These are phyloP conservation scores for Alternaria arborescens DNA, from an alignment of 2,329 filamentous ascomycete species.

Conservation along the genomic window DNA sequence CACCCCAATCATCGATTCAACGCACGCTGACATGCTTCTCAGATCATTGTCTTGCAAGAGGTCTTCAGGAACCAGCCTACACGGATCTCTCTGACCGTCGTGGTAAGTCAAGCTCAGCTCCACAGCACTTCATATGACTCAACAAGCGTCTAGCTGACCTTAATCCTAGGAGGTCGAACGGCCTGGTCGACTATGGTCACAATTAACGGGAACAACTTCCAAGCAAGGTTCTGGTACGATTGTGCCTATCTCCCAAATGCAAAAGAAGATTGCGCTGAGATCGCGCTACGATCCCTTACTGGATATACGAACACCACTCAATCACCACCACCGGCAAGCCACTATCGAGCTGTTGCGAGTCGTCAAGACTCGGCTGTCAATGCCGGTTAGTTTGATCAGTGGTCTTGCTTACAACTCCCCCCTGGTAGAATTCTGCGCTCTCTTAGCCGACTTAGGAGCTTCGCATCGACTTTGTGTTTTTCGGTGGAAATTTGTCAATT, in stretches of 20 bases:
- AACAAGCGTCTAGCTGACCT: conserved; percentile 2
- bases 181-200: conserved; percentile 47
- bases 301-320: conserved; percentile 25
- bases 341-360: conserved; percentile 23
- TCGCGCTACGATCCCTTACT: conserved; percentile 38
- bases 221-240: conserved; percentile 51
- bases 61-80: conserved; percentile 39
- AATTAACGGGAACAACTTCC: conserved; percentile 36
- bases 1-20: neutral
- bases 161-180: conserved; percentile 45
- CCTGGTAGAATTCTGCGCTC: neutral
- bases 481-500: neutral
- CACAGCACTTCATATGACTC: neutral
- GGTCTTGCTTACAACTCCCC: neutral
- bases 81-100: conserved; percentile 51
- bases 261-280: conserved; percentile 49
- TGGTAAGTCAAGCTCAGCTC: conserved; percentile 31
- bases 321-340: conserved; percentile 36
- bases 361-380: conserved; percentile 11
- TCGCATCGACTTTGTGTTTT: neutral
- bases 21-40: conserved; percentile 15
- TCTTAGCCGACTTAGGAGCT: neutral
- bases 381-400: conserved; percentile 1
- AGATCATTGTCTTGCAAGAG: conserved; percentile 44
- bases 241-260: conserved; percentile 44